Evolutionary conservation across 1,139 yeast species (phyloP).

Genomic region (Candida labiduridarum): DNA sequence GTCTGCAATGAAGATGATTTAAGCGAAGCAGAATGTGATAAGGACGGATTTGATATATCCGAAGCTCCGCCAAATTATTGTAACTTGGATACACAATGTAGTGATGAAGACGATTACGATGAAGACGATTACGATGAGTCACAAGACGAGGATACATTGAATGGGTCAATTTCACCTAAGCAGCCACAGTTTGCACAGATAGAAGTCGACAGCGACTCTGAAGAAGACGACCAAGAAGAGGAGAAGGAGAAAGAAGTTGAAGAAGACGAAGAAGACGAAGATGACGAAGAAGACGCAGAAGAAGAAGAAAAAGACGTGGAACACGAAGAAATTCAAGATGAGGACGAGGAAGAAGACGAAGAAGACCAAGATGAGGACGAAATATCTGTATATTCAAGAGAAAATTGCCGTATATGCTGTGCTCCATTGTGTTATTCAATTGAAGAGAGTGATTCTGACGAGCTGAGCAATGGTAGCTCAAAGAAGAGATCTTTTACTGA

Average conservation of each 20-base stretch:
- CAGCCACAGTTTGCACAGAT: not conserved
- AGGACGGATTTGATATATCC: not conserved
- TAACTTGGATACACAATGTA: too few relatives aligned
- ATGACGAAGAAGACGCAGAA: slow-evolving; percentile 4
- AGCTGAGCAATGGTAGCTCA: not conserved
- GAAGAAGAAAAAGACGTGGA: not conserved
- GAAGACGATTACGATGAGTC: not conserved
- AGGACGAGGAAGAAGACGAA: slow-evolving; percentile 12
- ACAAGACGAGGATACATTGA: slow-evolving; percentile 4
- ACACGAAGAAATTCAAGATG: slow-evolving; percentile 2
- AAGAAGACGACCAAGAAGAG: not conserved
- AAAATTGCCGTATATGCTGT: slow-evolving; percentile 1
- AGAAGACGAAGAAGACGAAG: slow-evolving; percentile 11
- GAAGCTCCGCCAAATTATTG: too few relatives aligned
- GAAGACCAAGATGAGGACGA: slow-evolving; percentile 4
- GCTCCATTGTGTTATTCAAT: slow-evolving; percentile 1
- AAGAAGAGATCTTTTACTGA: slow-evolving; percentile 11
- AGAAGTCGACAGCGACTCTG: not conserved
- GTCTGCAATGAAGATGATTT: not conserved
- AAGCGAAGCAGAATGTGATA: slow-evolving; percentile 2
- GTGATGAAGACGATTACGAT: not conserved
- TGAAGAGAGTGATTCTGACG: not conserved
- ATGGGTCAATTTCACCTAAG: not conserved
- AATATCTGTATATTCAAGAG: slow-evolving; percentile 4
- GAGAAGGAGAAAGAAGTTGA: slow-evolving; percentile 5